These are phyloP conservation scores for Verticillium tricorpus DNA, from an alignment of 2,329 filamentous ascomycete species.

Conservation along the genomic window DNA sequence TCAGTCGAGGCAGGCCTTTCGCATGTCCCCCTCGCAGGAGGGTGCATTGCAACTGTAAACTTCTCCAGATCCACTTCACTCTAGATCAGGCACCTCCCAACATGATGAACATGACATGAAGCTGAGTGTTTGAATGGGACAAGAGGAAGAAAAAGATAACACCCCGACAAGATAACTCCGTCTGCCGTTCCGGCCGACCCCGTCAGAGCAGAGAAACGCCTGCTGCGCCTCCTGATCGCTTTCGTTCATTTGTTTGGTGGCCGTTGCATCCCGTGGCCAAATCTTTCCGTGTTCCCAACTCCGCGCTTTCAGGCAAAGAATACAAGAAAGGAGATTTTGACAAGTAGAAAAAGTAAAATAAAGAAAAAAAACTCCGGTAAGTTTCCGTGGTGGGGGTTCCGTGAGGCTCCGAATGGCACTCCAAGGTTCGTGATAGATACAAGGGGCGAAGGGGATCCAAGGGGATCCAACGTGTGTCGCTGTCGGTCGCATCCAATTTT, in stretches of 20 bases:
- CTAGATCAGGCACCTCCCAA: background rate
- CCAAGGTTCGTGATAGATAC: background rate
- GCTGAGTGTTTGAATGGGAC: background rate
- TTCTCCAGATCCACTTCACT: background rate
- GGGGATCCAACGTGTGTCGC: background rate
- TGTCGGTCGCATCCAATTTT: background rate
- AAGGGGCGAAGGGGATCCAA: background rate
- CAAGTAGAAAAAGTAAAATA: slow-evolving; percentile 1
- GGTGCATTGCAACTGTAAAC: background rate
- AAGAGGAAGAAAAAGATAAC: background rate
- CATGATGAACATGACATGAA: background rate
- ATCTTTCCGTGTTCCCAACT: slow-evolving; percentile 9
- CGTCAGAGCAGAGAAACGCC: background rate
- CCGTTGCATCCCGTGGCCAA: background rate
- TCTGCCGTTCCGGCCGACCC: background rate
- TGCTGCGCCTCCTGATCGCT: background rate
- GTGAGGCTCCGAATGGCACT: background rate
- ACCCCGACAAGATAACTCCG: background rate
- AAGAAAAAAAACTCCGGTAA: slow-evolving; percentile 5
- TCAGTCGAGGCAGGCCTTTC: background rate
- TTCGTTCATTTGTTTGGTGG: background rate
- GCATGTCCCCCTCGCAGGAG: background rate
- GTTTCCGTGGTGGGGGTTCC: background rate
- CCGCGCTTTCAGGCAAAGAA: slow-evolving; percentile 11
- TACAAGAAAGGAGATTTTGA: slow-evolving; percentile 2